Evolutionary conservation across 1,284 basidiomycete species (phyloP), one percentile per base, ranked within the genome.

Genomic region (Heterobasidion parviporum): DNA sequence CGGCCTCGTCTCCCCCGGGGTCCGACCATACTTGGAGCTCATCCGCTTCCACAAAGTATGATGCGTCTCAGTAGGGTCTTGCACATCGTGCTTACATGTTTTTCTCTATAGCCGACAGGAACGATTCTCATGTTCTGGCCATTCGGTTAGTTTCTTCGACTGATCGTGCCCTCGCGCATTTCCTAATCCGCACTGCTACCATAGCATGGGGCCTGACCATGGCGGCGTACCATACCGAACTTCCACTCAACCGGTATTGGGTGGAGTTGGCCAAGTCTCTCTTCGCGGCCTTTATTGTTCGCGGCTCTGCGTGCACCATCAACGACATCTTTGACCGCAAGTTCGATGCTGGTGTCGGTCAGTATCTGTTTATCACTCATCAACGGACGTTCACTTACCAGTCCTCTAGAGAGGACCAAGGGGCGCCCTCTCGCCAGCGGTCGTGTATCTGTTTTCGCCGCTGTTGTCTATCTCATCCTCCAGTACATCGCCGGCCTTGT

Each of bases 101-200:
- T 35, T n/a, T 14, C 20, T 36, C 6, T n/a, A 18, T 50, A 77
- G 77, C 78, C 77, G 6, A 78, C 76, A 41, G 78, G 79, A 14
- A 75, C 72, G 4, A 70, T 75, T 38, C 70, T 81, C 20, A 74
- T 79, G 72, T 81, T 80, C 64, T 81, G 78, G 77, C 78, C 79
- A 5, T 80, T 75, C 52, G 76, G 78, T 54, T 34, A 20, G 53
- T 46, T 18, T 14, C 12, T 9, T 41, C 51, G 14, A 18, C 16
- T 18, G 18, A 16, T 44, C 43, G 6, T 26, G 26, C 26, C 9
- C 16, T 52, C 20, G 33, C 26, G 26, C 26, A n/a, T 32, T 10
- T 32, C 14, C 6, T 50, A 9, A 50, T 33, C n/a, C 12, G 33
- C 16, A n/a, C 14, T 33, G 18, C 18, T 14, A 9, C 32, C 15